phyloP scores from a whole-genome alignment of 306 rosid genomes.

The Oxytropis ochrocephala region DNA sequence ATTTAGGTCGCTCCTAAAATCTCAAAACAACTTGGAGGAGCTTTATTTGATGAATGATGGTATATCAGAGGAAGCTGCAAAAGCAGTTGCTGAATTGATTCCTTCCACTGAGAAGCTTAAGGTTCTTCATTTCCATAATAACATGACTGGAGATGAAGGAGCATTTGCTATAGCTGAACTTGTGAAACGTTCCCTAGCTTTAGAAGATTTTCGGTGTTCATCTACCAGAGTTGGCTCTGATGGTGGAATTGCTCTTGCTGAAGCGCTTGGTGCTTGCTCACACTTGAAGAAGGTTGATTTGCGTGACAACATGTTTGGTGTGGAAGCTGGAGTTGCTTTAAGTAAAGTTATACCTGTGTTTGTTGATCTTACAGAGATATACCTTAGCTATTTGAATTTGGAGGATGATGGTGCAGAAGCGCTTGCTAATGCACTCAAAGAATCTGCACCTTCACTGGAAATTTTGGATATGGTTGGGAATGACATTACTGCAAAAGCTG shows the following conservation, averaged over 20 bases:
- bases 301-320: conserved; percentile 92
- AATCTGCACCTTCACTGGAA: conserved; percentile 66
- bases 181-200: conserved; percentile 49
- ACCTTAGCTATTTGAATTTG: conserved; percentile 74
- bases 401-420: conserved; percentile 82
- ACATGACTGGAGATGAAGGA: conserved; percentile 57
- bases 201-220: conserved; percentile 84
- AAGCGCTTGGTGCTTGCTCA: conserved; percentile 65
- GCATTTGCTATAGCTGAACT: conserved; percentile 63
- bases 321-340: conserved; percentile 69
- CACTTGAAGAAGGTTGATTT: conserved; percentile 73
- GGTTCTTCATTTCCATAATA: conserved; percentile 85
- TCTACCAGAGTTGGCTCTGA: conserved; percentile 82
- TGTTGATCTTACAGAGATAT: conserved; percentile 60
- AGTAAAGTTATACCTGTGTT: conserved; percentile 53
- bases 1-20: conserved; percentile 58
- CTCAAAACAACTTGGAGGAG: conserved; percentile 70
- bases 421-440: conserved; percentile 56
- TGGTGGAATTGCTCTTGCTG: conserved; percentile 73
- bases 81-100: conserved; percentile 73
- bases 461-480: conserved; percentile 81
- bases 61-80: conserved; percentile 91
- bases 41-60: conserved; percentile 93
- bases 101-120: conserved; percentile 77
- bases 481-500: conserved; percentile 59